Evolutionary conservation across 2,329 filamentous ascomycete genomes (phyloP), one percentile per base, ranked within the genome.

Genomic region (Nannizzia gypsea): DNA sequence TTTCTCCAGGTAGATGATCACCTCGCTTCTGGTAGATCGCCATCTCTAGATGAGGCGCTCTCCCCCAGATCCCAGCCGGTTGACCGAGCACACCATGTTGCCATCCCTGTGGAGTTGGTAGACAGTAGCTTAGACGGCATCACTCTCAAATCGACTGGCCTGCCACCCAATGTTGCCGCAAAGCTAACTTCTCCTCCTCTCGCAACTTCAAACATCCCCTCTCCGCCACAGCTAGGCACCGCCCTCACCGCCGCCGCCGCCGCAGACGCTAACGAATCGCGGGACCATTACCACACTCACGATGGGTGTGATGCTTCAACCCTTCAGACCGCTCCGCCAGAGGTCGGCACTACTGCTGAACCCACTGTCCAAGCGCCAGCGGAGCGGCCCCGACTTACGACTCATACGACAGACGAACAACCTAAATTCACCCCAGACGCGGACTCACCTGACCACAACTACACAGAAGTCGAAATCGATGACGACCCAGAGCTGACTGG

Each of bases 101-200:
- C 72, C 36, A 67, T 76, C 6, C 76, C 75, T 2, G 75, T 78
- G 60, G 74, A 77, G 64, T 72, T 74, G 63, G 68, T 78, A 38
- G 76, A 78, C 63, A 76, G 71, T 57, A 72, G 68, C 31, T 68
- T 78, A 1, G 76, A 78, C 61, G 76, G 76, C 4, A 78, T 78
- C 60, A 77, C 72, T 4, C 69, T 78, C 56, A 78, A 77, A 60
- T 77, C 75, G 2, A 73, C 74, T 20, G 75, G 71, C 3, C 65
- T 78, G 42, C 73, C 72, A 26, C 75, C 74, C 3, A 72, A 72
- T 58, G 69, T 78, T 17, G 70, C 75, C 17, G 74, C 73, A 44
- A 73, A 70, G 61, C 72, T 77, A 58, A 73, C 75, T 63, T 76
- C 74, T 11, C 63, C 65, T 11, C 68, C 70, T 20, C 67, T 68